Conservation (phyloP, 768 basidiomycete genomes). For the Cystobasidium tubakii region DNA sequence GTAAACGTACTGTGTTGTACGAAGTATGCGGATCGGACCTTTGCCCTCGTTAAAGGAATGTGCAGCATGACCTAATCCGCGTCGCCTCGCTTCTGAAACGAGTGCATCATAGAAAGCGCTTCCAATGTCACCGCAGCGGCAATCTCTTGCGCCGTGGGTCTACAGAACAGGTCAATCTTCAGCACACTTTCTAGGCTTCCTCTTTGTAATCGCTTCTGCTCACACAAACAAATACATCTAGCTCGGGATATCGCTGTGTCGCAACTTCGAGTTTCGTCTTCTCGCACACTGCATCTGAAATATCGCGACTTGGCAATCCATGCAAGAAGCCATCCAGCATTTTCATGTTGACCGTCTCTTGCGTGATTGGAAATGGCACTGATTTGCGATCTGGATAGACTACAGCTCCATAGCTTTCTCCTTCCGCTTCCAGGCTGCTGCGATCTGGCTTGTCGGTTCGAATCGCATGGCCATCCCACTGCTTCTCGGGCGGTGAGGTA, state of each 20-base stretch:
- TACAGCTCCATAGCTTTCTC: slow-evolving; percentile 30
- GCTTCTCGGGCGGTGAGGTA: neutral
- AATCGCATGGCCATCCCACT: slow-evolving; percentile 26
- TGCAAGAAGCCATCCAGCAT: slow-evolving; percentile 34
- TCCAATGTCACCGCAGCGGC: slow-evolving; percentile 46
- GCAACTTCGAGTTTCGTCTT: neutral
- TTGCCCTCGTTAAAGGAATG: slow-evolving; percentile 23
- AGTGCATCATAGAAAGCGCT: slow-evolving; percentile 43
- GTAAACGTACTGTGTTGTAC: slow-evolving; percentile 42
- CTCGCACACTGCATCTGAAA: neutral
- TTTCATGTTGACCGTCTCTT: slow-evolving; percentile 15
- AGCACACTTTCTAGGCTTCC: neutral
- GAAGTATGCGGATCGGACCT: slow-evolving; percentile 35
- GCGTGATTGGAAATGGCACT: slow-evolving; percentile 13
- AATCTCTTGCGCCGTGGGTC: slow-evolving; percentile 47
- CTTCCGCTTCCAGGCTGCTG: neutral
- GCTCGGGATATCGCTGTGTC: neutral
- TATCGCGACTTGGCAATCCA: neutral
- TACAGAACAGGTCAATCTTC: neutral
- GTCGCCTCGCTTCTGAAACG: slow-evolving; percentile 30
- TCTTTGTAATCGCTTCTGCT: neutral
- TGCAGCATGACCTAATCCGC: slow-evolving; percentile 34
- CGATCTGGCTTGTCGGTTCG: slow-evolving; percentile 38
- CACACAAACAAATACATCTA: slow-evolving; percentile 33
- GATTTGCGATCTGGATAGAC: slow-evolving; percentile 23